Evolutionary conservation across 345 rosid species (phyloP).

Genomic region (Aethionema arabicum): DNA sequence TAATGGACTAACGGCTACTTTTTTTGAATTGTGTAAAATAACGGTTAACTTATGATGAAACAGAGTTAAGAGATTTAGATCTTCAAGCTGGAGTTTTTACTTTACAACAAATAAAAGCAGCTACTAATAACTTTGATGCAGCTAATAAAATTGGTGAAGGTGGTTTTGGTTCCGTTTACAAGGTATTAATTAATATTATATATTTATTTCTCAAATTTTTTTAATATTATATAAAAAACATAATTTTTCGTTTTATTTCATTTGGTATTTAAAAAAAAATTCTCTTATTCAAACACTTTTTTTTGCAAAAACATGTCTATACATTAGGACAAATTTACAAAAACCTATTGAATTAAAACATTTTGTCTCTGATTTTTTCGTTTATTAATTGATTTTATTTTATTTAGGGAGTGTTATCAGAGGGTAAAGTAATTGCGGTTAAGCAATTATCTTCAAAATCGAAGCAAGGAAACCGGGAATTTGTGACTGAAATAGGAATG

Average conservation of each 20-base stretch:
- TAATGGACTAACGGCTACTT: background rate
- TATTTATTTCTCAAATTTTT: no score
- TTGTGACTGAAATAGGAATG: conserved; percentile 73
- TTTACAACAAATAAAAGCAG: conserved; percentile 63
- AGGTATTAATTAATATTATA: conserved; percentile 34
- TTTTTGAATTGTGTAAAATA: background rate
- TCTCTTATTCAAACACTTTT: no score
- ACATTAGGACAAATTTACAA: no score
- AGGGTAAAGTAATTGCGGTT: conserved; percentile 70
- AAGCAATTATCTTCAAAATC: conserved; percentile 73
- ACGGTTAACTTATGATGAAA: conserved; percentile 10
- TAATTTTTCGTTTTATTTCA: no score
- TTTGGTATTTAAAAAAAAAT: no score
- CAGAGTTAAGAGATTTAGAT: conserved; percentile 65
- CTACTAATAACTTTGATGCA: conserved; percentile 60
- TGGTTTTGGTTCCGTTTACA: conserved; percentile 78
- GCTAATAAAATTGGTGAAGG: conserved; percentile 72
- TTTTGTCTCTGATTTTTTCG: no score
- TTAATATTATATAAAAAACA: no score
- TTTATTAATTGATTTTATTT: background rate
- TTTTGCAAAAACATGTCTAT: no score
- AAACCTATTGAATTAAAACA: no score
- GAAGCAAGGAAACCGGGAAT: conserved; percentile 76
- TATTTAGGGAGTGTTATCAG: conserved; percentile 60
- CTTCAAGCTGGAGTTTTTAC: conserved; percentile 66